Evolutionary conservation across 306 rosid genomes (phyloP).

Genomic region (Rubus idaeus): DNA sequence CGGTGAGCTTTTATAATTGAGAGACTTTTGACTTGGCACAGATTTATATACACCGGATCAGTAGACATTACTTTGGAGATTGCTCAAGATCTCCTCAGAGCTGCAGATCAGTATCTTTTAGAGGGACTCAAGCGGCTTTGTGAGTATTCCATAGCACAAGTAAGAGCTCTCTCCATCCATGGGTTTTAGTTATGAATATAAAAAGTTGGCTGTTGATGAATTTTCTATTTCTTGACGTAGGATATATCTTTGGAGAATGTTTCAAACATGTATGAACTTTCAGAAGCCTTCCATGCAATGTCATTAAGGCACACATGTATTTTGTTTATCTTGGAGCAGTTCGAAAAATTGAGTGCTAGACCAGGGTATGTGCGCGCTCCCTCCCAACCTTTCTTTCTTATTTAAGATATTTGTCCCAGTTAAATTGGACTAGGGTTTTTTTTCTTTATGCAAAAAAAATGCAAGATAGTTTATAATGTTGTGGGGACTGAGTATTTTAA

Average conservation of each 20-base stretch:
- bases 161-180: slow-evolving; percentile 29
- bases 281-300: slow-evolving; percentile 90
- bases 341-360: slow-evolving; percentile 74
- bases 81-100: slow-evolving; percentile 97
- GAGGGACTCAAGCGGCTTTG: slow-evolving; percentile 97
- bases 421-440: not conserved
- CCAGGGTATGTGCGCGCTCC: slow-evolving; percentile 74
- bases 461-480: not conserved
- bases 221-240: slow-evolving; percentile 34
- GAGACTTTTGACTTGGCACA: slow-evolving; percentile 33
- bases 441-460: not conserved
- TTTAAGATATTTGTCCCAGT: slow-evolving; percentile 4
- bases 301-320: slow-evolving; percentile 96
- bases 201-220: slow-evolving; percentile 18
- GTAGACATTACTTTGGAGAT: slow-evolving; percentile 77
- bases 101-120: slow-evolving; percentile 98
- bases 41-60: slow-evolving; percentile 97
- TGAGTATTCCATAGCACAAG: slow-evolving; percentile 94
- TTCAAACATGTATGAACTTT: slow-evolving; percentile 92
- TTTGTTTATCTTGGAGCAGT: slow-evolving; percentile 84
- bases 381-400: slow-evolving; percentile 5
- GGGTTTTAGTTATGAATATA: not conserved
- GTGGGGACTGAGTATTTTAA: not conserved
- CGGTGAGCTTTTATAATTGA: slow-evolving; percentile 28
- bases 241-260: slow-evolving; percentile 89